Base-by-base conservation (phyloP, 305 asterid species). In the Fraxinus angustifolia region DNA sequence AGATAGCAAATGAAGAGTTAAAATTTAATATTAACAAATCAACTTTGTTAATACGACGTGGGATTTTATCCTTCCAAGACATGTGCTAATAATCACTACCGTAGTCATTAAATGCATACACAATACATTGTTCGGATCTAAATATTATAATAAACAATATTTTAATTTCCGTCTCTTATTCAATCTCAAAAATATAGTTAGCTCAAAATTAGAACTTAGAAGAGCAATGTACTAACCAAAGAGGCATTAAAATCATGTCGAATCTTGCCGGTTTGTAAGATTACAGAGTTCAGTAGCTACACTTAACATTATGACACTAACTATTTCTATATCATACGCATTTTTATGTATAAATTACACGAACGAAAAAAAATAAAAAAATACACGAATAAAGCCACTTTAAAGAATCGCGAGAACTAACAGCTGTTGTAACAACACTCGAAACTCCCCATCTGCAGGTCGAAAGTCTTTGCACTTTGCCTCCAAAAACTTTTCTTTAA, bases 331-430 rank as follows among this genome's bases (percentile, higher is more conserved):
- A 79, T 79, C 75, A 78, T 78, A 85, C 56, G 1, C 70, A 77
- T 76, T 80, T 33, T 33, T 73, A 5, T 38, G 35, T 76, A 78
- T 84, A 85, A 85, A 62, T 81, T 84, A 78, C 87, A 82, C 0
- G 82, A 38, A 38, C 12, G 6, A 85, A 88, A 31, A 31, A 85
- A 88, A 28, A 28, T 28, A 28, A 28, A 91, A 85, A 88, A 84
- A 10, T 76, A 81, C 85, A 80, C 82, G 79, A 78, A 77, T 3
- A 56, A 79, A 33, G 33, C 86, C 84, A 80, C 58, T 31, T 62
- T 19, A 87, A 86, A 86, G 86, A 85, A 88, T 90, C 79, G 75
- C 79, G 75, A 84, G 81, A 90, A 77, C 77, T 73, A 82, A 76
- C 76, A 40, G 34, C 12, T 53, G 17, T 60, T 62, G 60, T 80